Base-by-base conservation (phyloP, 2,329 filamentous ascomycete genomes). In the Scortechinia acanthostroma region DNA sequence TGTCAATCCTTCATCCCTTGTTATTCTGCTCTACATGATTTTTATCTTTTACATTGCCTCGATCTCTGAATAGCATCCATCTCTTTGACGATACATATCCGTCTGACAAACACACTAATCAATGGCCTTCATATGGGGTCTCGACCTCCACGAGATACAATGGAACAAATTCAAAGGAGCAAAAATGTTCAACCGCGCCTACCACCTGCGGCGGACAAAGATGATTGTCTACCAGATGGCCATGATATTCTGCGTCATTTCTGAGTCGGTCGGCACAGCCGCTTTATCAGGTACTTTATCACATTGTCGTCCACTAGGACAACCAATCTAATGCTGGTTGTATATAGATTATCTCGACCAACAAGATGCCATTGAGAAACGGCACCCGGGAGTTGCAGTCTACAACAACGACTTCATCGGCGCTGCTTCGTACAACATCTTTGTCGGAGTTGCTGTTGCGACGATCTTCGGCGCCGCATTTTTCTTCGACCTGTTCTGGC, bases 401-500 rank as follows among this genome's bases (percentile, higher is more conserved):
- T 66, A 74, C 55, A 79, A 77, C 54, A 69, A 77, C 55, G 65
- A 76, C 53, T 76, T 73, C 49, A 59, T 80, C 49, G 74, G 74
- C 21, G 70, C 73, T 5, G 71, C 69, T 1, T 70, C 70, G 2
- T 80, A 71, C 61, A 79, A 80, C 53, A 77, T 80, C 52, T 78
- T 77, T 49, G 69, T 74, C 4, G 76, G 76, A 17, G 64, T 80
- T 22, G 74, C 69, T 16, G 70, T 78, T 5, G 75, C 75, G 14
- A 74, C 69, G 42, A 71, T 80, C 52, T 80, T 80, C 52, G 75
- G 75, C 19, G 68, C 70, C 1, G 76, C 69, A 1, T 80, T 80
- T 63, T 79, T 80, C 63, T 78, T 80, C 58, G 76, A 80, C 53
- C 67, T 80, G 3, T 77, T 79, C 60, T 80, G 74, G 73, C 76